A percentile compares a stretch with the other conserved stretches of the same genome.
Conservation (phyloP, 2,329 filamentous ascomycete genomes). For the Cladophialophora carrionii region DNA sequence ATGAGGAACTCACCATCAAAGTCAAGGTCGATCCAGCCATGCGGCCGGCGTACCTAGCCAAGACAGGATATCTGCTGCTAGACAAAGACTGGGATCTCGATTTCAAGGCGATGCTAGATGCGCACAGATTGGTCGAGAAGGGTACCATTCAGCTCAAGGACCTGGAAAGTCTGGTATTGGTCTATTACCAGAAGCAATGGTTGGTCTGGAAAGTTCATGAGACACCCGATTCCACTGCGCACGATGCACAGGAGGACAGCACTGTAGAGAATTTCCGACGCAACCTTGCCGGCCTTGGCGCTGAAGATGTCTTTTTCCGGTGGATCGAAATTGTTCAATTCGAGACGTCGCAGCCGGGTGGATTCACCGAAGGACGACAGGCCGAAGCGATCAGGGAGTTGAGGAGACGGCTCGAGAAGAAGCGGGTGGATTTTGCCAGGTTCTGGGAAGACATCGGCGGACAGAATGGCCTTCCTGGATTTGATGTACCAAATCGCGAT, state of each 20-base stretch:
- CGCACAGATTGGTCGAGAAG: slow-evolving; percentile 68
- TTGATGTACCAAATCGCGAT: slow-evolving; percentile 33
- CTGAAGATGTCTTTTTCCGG: slow-evolving; percentile 85
- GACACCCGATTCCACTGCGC: slow-evolving; percentile 47
- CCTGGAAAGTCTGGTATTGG: slow-evolving; percentile 70
- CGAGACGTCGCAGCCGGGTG: slow-evolving; percentile 76
- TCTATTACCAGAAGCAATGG: slow-evolving; percentile 66
- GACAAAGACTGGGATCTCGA: slow-evolving; percentile 86
- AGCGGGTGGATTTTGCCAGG: slow-evolving; percentile 79
- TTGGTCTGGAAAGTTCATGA: slow-evolving; percentile 63
- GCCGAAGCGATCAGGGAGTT: slow-evolving; percentile 72
- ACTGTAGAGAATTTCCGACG: slow-evolving; percentile 83
- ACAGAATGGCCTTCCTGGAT: slow-evolving; percentile 59
- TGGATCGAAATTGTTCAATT: slow-evolving; percentile 94
- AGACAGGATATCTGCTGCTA: slow-evolving; percentile 87
- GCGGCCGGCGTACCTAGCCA: slow-evolving; percentile 67
- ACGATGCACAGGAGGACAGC: slow-evolving; percentile 62
- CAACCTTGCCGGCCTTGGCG: slow-evolving; percentile 72
- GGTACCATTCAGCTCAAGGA: slow-evolving; percentile 60
- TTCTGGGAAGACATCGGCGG: slow-evolving; percentile 74
- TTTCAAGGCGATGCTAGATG: slow-evolving; percentile 76
- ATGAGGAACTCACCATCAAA: slow-evolving; percentile 59
- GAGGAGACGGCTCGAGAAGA: slow-evolving; percentile 71
- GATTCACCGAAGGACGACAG: slow-evolving; percentile 76
- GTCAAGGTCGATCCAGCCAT: slow-evolving; percentile 69